These are phyloP conservation scores for Mallotus repandus DNA, from an alignment of 441 rosid genomes.

Conservation along the genomic window DNA sequence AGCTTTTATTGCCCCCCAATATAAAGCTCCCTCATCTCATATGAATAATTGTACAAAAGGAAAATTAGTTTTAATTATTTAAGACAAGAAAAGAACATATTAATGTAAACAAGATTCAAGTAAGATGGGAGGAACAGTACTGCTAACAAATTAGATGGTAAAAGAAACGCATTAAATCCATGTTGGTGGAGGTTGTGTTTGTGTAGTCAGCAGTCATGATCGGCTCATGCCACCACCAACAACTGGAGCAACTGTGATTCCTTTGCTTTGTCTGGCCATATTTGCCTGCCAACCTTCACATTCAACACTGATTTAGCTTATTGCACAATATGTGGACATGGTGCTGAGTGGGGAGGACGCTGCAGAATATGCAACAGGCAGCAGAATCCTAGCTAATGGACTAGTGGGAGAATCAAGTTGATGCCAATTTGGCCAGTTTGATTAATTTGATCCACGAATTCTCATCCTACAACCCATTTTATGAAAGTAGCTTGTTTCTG, in stretches of 20 bases:
- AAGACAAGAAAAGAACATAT: no score
- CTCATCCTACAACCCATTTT: no score
- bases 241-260: conserved; percentile 21
- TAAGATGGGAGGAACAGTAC: no score
- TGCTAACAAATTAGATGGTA: neutral
- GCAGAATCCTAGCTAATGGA: neutral
- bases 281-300: conserved; percentile 31
- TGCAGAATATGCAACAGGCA: neutral
- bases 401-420: no score
- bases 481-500: no score
- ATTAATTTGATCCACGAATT: no score
- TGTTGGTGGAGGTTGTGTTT: neutral
- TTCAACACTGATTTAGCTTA: neutral
- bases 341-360: neutral
- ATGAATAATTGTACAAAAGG: no score
- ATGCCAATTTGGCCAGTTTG: no score
- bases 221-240: conserved; percentile 19
- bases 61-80: no score
- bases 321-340: neutral
- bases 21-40: no score
- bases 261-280: conserved; percentile 28
- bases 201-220: conserved; percentile 10
- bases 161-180: neutral
- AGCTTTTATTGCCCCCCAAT: no score
- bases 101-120: no score